These are phyloP conservation scores for Apiotrichum akiyoshidainum DNA, from an alignment of 1,284 basidiomycete genomes.

Conservation along the genomic window DNA sequence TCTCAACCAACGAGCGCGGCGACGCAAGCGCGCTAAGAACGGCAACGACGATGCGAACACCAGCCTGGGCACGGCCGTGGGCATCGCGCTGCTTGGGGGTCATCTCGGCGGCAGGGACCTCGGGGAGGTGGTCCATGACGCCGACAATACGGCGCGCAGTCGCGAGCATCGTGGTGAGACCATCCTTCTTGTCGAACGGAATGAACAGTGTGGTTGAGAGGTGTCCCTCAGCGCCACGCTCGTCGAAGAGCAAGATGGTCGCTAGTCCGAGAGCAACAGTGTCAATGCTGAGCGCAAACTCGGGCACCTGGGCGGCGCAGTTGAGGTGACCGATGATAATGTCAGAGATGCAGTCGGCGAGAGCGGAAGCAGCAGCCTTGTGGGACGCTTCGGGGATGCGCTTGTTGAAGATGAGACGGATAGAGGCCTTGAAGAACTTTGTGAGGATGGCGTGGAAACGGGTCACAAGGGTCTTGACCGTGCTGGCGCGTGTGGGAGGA, in stretches of 20 bases:
- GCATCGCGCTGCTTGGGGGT: slow-evolving; percentile 62
- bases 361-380: slow-evolving; percentile 69
- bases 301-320: slow-evolving; percentile 11
- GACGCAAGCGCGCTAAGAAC: slow-evolving; percentile 74
- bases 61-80: slow-evolving; percentile 7
- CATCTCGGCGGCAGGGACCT: slow-evolving; percentile 56
- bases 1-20: slow-evolving; percentile 76
- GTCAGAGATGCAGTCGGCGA: slow-evolving; percentile 67
- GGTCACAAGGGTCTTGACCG: slow-evolving; percentile 67
- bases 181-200: slow-evolving; percentile 69
- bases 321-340: slow-evolving; percentile 71
- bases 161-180: slow-evolving; percentile 66
- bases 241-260: slow-evolving; percentile 75
- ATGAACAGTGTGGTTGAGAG: slow-evolving; percentile 78
- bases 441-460: slow-evolving; percentile 73
- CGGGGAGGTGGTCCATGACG: slow-evolving; percentile 54
- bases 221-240: slow-evolving; percentile 67
- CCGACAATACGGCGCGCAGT: slow-evolving; percentile 61
- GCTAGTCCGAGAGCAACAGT: slow-evolving; percentile 74
- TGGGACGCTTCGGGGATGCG: slow-evolving; percentile 72
- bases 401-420: slow-evolving; percentile 76
- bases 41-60: slow-evolving; percentile 57
- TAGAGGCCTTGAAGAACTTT: slow-evolving; percentile 86
- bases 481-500: slow-evolving; percentile 15
- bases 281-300: slow-evolving; percentile 48